Conservation (phyloP, 495 filamentous ascomycete species). For the Rusavskia elegans region DNA sequence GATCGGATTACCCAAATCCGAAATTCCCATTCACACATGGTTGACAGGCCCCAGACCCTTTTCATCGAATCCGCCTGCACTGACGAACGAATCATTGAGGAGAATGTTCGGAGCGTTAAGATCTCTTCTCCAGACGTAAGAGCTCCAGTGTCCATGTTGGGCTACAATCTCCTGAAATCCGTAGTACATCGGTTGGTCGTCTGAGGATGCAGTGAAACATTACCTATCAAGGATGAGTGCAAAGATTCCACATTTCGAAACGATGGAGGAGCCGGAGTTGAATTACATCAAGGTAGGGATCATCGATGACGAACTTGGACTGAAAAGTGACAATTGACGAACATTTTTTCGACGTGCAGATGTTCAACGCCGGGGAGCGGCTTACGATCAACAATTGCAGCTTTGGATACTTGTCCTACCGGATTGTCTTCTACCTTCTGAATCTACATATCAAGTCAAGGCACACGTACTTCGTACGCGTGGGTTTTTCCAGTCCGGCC, state of each 20-base stretch:
- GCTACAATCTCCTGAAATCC: neutral
- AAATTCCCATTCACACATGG: neutral
- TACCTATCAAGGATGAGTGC: conserved; percentile 79
- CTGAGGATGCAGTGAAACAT: conserved; percentile 78
- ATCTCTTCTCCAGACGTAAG: conserved; percentile 91
- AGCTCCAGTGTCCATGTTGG: conserved; percentile 3
- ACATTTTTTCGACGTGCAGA: conserved; percentile 27
- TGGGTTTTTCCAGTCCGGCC: conserved; percentile 18
- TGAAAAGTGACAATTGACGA: neutral
- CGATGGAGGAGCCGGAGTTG: conserved; percentile 82
- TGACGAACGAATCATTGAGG: conserved; percentile 84
- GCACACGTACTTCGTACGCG: conserved; percentile 87
- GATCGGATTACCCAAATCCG: too few relatives aligned
- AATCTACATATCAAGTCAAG: conserved; percentile 93
- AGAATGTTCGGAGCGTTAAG: conserved; percentile 94
- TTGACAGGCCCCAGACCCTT: conserved; percentile 44
- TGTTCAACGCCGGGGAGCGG: conserved; percentile 94
- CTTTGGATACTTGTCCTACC: conserved; percentile 87
- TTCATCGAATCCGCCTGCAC: conserved; percentile 95
- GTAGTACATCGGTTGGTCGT: conserved; percentile 76
- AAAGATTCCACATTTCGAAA: conserved; percentile 91
- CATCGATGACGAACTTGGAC: neutral
- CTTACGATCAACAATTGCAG: conserved; percentile 88
- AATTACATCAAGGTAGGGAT: conserved; percentile 72
- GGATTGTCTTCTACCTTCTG: conserved; percentile 94